A percentile compares a stretch with the other conserved stretches of the same genome.
phyloP scores from a whole-genome alignment of 176 grass and related monocot genomes.

The Aegilops sharonensis region DNA sequence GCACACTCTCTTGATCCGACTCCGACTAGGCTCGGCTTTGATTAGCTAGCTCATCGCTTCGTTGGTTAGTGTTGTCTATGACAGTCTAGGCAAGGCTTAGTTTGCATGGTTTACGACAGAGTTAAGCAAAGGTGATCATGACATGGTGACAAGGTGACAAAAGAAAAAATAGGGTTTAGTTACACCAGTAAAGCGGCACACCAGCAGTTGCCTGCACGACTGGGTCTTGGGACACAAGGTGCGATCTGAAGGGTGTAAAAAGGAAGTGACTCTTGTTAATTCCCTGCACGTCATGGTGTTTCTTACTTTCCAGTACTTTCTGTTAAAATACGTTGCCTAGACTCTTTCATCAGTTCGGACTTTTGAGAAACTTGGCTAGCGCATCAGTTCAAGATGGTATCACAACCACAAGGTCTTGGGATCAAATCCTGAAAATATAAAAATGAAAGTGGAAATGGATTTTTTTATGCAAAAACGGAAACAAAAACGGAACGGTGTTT shows the following conservation, averaged over 20 bases:
- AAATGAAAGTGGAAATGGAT: too few relatives aligned
- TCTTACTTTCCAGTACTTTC: neutral
- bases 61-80: neutral
- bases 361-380: too few relatives aligned
- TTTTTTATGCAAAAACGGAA: too few relatives aligned
- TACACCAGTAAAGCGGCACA: constrained; percentile 7
- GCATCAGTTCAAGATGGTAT: too few relatives aligned
- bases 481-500: too few relatives aligned
- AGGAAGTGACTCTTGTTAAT: neutral
- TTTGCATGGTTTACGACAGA: neutral
- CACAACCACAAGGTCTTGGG: too few relatives aligned
- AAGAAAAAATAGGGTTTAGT: neutral
- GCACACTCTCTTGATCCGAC: neutral
- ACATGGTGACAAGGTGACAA: neutral
- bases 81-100: neutral
- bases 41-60: neutral
- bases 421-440: too few relatives aligned
- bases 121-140: neutral
- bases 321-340: too few relatives aligned
- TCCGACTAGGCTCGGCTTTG: neutral
- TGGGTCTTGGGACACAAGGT: neutral
- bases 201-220: constrained; percentile 13
- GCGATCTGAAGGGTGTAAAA: constrained; percentile 15
- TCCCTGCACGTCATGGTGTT: neutral
- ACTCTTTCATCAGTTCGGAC: too few relatives aligned